phyloP scores from a whole-genome alignment of 2,329 filamentous ascomycete species.

The Diaporthe sp. region DNA sequence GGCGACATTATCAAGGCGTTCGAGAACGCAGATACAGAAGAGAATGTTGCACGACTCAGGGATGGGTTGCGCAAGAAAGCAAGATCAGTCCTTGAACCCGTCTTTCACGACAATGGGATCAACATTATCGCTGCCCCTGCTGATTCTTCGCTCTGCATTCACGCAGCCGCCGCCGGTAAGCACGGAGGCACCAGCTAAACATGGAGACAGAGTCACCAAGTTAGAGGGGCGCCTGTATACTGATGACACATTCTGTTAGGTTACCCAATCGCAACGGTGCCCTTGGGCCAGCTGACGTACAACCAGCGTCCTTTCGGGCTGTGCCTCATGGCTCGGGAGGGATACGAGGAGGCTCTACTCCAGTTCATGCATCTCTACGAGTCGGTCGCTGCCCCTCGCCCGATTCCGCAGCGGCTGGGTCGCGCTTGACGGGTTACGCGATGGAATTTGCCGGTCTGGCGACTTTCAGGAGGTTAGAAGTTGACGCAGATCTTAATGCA shows the following conservation, averaged over 20 bases:
- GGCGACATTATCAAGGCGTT: slow-evolving; percentile 6
- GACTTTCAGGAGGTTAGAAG: not conserved
- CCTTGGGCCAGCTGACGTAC: not conserved
- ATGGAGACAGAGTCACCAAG: not conserved
- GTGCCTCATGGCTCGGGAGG: not conserved
- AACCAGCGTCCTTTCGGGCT: not conserved
- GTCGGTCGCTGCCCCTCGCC: not conserved
- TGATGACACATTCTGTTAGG: not conserved
- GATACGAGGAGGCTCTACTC: not conserved
- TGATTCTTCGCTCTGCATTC: not conserved
- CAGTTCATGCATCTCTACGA: slow-evolving; percentile 14
- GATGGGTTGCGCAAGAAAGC: not conserved
- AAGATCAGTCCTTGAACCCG: not conserved
- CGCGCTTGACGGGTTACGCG: not conserved
- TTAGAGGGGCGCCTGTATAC: not conserved
- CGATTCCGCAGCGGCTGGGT: not conserved
- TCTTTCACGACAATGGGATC: not conserved
- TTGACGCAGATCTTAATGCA: not conserved
- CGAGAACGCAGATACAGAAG: not conserved
- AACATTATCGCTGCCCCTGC: slow-evolving; percentile 4
- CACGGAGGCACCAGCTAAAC: not conserved
- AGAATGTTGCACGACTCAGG: not conserved
- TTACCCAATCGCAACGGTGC: not conserved
- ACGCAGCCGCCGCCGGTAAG: slow-evolving; percentile 18
- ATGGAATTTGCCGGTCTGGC: not conserved